Base-by-base conservation (phyloP, 2,329 filamentous ascomycete species). In the Lasiodiplodia hormozganensis region DNA sequence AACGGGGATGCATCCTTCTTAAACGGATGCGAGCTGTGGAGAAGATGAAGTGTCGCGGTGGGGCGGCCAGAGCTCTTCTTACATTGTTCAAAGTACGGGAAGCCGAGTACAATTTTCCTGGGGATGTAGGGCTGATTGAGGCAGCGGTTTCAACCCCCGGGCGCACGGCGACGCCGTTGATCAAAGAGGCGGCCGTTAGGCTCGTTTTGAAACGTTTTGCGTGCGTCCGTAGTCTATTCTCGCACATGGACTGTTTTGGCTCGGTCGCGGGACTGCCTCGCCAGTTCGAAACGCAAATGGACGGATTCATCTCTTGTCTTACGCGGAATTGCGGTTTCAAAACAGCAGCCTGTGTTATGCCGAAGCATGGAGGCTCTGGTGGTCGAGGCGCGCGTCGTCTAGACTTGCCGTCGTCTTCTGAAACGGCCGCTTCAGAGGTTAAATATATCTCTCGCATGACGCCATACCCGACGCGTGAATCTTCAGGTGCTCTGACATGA, bases 131-230 rank as follows among this genome's bases (percentile, higher is more conserved):
- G 38, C 36, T 60, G 54, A 40, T 36, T 40, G 57, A 47, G 14
- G 57, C 56, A 28, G 38, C 36, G 16, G 57, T 60, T 40, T 60
- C 57, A 60, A 8, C 36, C 57, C 18, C 43, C 43, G 23, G 43
- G 25, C 36, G 38, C 57, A 60, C 57, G 54, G 34, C 25, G 18
- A 38, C 34, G 54, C 21, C n/a, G 34, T 23, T 38, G 54, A 36
- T 38, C 54, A n/a, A 7, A 11, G 31, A 57, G 34, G n/a, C 18
- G 2, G 21, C 28, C 18, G 31, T 16, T 18, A 36, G 52, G 31
- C 31, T 40, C 54, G 54, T 57, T 57, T 38, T 57, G 34, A 57
- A 57, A 36, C 31, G 18, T 21, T 40, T 34, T 57, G 54, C 36
- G 11, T 57, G 18, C 18, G 28, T 57, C 34, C 16, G 16, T 18